Percentiles rank a stretch among this genome's conserved stretches.
Evolutionary conservation across 2,329 filamentous ascomycete species (phyloP).

Genomic region (Ilyonectria mors-panacis): DNA sequence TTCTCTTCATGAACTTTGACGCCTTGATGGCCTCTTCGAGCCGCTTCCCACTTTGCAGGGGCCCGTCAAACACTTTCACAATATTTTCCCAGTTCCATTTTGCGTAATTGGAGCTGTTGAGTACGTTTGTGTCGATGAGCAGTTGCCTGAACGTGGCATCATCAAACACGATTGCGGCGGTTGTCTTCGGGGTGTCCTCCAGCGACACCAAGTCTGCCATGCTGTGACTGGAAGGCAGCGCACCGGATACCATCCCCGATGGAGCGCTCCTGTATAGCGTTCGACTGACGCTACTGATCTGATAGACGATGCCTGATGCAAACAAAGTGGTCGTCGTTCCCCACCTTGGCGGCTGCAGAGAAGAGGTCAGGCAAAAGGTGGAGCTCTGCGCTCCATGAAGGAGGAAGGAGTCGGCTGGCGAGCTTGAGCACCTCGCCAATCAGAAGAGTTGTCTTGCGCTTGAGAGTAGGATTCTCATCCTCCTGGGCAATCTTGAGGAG

Average conservation of each 20-base stretch:
- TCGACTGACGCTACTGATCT: conserved; percentile 96
- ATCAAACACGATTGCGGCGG: conserved; percentile 64
- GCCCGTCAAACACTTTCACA: conserved; percentile 91
- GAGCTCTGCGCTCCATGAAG: conserved; percentile 84
- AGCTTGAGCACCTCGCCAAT: conserved; percentile 94
- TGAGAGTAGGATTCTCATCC: conserved; percentile 77
- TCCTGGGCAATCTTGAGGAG: conserved; percentile 77
- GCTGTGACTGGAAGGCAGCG: conserved; percentile 60
- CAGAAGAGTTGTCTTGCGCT: conserved; percentile 90
- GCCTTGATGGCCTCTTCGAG: conserved; percentile 95
- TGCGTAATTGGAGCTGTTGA: conserved; percentile 89
- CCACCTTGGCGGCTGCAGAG: conserved; percentile 80
- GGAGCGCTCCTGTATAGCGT: conserved; percentile 87
- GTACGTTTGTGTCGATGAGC: conserved; percentile 83
- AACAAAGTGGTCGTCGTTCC: conserved; percentile 80
- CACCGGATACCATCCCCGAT: conserved; percentile 56
- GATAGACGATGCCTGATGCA: conserved; percentile 93
- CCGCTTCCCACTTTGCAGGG: conserved; percentile 89
- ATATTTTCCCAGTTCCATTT: conserved; percentile 99
- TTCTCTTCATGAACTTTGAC: conserved; percentile 95
- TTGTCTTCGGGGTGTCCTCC: conserved; percentile 70
- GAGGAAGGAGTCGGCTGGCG: conserved; percentile 86
- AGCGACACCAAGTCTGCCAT: conserved; percentile 64
- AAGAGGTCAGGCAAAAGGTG: conserved; percentile 92
- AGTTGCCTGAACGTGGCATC: conserved; percentile 76